Evolutionary conservation across 2,329 filamentous ascomycete genomes (phyloP).

Genomic region (Paracamarosporium sp.): DNA sequence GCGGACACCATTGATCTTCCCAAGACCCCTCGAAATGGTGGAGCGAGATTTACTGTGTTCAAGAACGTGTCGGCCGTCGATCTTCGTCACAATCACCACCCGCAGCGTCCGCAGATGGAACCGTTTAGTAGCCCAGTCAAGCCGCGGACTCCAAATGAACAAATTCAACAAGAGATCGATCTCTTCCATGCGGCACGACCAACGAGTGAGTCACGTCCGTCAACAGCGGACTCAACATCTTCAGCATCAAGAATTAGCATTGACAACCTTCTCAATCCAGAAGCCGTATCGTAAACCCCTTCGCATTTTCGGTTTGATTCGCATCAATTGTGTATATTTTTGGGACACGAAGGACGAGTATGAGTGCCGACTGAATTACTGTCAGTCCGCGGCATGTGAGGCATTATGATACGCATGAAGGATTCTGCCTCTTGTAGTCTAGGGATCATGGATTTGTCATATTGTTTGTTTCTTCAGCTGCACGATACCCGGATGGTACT

Average conservation of each 20-base stretch:
- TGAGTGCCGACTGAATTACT: neutral
- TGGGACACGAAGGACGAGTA: neutral
- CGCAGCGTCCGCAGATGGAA: constrained; percentile 35
- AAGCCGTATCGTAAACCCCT: neutral
- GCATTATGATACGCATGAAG: constrained; percentile 17
- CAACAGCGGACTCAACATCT: constrained; percentile 30
- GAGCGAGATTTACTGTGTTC: constrained; percentile 28
- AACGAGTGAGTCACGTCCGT: constrained; percentile 31
- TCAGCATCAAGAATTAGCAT: constrained; percentile 11
- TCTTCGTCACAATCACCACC: constrained; percentile 40
- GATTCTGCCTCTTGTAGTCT: constrained; percentile 6
- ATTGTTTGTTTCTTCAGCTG: constrained; percentile 25
- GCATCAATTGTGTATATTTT: constrained; percentile 8
- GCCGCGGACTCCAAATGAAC: constrained; percentile 34
- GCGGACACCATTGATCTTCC: constrained; percentile 18
- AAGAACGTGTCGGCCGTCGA: constrained; percentile 36
- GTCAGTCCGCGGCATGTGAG: constrained; percentile 23
- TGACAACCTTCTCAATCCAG: constrained; percentile 9
- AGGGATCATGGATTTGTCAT: constrained; percentile 19
- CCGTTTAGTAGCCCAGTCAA: constrained; percentile 35
- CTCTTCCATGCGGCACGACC: constrained; percentile 14
- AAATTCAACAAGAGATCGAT: constrained; percentile 30
- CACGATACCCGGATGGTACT: constrained; percentile 35
- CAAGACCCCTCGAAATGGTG: constrained; percentile 25
- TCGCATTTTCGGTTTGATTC: constrained; percentile 34